These are phyloP conservation scores for Raphanus sativus DNA, from an alignment of 345 rosid species.

Conservation along the genomic window DNA sequence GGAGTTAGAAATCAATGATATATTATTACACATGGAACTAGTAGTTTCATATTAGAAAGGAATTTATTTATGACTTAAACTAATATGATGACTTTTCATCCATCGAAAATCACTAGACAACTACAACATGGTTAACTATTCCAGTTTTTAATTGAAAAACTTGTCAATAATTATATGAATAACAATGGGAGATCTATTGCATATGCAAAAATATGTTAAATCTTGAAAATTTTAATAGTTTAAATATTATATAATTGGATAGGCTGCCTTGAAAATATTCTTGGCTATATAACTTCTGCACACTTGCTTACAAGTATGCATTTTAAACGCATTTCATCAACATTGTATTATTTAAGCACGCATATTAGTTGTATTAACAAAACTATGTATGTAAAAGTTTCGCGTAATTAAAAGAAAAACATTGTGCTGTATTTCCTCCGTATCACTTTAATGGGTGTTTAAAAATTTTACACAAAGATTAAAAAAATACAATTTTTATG, in stretches of 20 bases:
- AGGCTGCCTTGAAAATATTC: background rate
- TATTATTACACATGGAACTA: too few species aligned
- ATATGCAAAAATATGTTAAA: background rate
- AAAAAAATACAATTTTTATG: too few species aligned
- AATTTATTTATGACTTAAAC: too few species aligned
- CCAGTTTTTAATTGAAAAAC: background rate
- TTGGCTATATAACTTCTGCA: background rate
- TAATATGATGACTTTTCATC: too few species aligned
- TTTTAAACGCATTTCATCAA: background rate
- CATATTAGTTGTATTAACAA: background rate
- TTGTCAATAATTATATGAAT: background rate
- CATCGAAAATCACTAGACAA: too few species aligned
- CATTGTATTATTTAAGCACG: background rate
- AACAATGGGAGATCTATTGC: background rate
- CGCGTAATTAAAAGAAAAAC: too few species aligned
- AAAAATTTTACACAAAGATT: too few species aligned
- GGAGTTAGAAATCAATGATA: too few species aligned
- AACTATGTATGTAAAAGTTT: background rate
- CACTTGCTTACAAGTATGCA: background rate
- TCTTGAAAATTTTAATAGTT: background rate
- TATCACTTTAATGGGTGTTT: too few species aligned
- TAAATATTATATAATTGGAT: background rate
- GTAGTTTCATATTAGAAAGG: too few species aligned
- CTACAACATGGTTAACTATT: background rate
- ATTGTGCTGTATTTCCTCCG: too few species aligned